Percentiles rank a stretch among this genome's conserved stretches.
Evolutionary conservation across 1,284 basidiomycete species (phyloP).

Genomic region (Athelia sp.): DNA sequence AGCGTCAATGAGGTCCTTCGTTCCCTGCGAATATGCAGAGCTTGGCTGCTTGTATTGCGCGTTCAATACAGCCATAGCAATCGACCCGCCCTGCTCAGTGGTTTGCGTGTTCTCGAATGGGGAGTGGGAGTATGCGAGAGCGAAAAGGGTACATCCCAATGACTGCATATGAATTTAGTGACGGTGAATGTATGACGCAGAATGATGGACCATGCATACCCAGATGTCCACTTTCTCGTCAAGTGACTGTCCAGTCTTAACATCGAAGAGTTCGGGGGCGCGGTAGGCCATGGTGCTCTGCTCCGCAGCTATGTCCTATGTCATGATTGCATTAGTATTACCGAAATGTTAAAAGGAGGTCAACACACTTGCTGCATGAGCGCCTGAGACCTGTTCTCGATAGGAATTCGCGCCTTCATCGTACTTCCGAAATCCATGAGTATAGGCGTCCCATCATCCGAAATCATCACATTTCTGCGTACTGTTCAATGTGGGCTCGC

Average conservation of each 20-base stretch:
- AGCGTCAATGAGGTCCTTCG: constrained; percentile 76
- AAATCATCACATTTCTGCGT: constrained; percentile 89
- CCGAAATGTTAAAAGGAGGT: not conserved
- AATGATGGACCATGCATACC: constrained; percentile 59
- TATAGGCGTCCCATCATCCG: constrained; percentile 88
- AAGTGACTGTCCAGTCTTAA: constrained; percentile 83
- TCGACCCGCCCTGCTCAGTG: constrained; percentile 84
- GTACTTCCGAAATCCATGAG: constrained; percentile 98
- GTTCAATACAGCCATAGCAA: constrained; percentile 92
- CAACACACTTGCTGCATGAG: constrained; percentile 70
- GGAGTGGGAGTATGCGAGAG: constrained; percentile 88
- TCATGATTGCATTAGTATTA: constrained; percentile 4
- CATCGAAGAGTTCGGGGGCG: constrained; percentile 92
- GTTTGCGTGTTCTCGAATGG: constrained; percentile 89
- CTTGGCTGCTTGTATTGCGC: constrained; percentile 86
- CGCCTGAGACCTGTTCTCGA: constrained; percentile 83
- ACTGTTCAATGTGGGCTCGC: not conserved
- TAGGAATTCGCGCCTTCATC: constrained; percentile 71
- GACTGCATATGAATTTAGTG: constrained; percentile 46
- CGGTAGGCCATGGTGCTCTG: constrained; percentile 97
- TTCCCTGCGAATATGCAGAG: constrained; percentile 75
- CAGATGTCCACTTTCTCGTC: constrained; percentile 96
- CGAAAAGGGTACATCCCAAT: constrained; percentile 87
- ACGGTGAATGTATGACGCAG: constrained; percentile 3
- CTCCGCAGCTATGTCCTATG: constrained; percentile 86